Evolutionary conservation across 2,329 filamentous ascomycete species (phyloP).

Genomic region (Ustulina deusta): DNA sequence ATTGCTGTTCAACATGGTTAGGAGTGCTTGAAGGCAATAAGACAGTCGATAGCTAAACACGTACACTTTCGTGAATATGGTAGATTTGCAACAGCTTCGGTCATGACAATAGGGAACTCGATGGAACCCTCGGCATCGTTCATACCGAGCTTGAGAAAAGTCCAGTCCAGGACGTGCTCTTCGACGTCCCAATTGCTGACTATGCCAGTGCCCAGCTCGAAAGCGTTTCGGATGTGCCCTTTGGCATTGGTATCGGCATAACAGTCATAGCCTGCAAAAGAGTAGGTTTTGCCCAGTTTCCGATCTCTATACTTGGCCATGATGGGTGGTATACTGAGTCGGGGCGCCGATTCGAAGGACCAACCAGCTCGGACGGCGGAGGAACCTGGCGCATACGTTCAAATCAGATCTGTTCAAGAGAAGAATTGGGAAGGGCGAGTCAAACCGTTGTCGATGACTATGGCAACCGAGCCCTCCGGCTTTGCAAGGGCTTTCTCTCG

Average conservation of each 20-base stretch:
- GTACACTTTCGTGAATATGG: conserved; percentile 88
- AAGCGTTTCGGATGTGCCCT: conserved; percentile 89
- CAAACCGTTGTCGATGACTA: conserved; percentile 97
- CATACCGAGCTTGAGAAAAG: conserved; percentile 93
- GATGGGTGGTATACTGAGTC: conserved; percentile 84
- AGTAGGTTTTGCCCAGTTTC: conserved; percentile 90
- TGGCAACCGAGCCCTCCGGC: conserved; percentile 73
- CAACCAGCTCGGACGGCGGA: conserved; percentile 91
- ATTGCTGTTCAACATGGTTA: conserved; percentile 71
- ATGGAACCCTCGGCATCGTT: conserved; percentile 79
- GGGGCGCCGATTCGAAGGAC: conserved; percentile 89
- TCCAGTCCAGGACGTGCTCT: conserved; percentile 93
- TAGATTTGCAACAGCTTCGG: conserved; percentile 91
- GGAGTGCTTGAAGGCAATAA: not conserved
- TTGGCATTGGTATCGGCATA: conserved; percentile 94
- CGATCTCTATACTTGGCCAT: conserved; percentile 96
- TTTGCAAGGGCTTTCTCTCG: conserved; percentile 74
- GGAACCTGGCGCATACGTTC: conserved; percentile 70
- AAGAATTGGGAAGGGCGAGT: not conserved
- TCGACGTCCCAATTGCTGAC: conserved; percentile 98
- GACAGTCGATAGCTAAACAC: conserved; percentile 50
- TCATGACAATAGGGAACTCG: conserved; percentile 92
- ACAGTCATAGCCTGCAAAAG: conserved; percentile 91
- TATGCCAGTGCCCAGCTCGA: conserved; percentile 90
- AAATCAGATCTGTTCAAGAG: conserved; percentile 33